Conservation (phyloP, 108 stramenopile genomes). For the Skeletonema tropicum region DNA sequence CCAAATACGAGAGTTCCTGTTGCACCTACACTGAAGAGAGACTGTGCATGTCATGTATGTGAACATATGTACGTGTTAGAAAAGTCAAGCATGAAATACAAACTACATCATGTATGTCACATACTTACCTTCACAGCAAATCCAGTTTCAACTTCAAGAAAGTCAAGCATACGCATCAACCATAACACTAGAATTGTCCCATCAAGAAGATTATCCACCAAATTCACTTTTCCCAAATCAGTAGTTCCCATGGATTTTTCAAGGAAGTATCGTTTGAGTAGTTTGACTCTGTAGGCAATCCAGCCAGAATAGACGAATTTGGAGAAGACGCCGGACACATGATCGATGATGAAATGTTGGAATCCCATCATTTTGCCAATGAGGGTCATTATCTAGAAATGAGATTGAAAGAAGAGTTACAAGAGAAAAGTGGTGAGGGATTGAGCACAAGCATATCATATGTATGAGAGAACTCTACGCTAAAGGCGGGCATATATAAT, state of each 20-base stretch:
- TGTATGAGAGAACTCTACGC: not conserved
- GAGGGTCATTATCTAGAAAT: not conserved
- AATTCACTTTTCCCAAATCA: constrained; percentile 48
- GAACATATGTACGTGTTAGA: constrained; percentile 33
- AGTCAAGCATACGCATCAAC: constrained; percentile 50
- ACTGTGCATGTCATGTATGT: constrained; percentile 29
- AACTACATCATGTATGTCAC: not conserved
- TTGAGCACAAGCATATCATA: not conserved
- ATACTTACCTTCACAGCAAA: constrained; percentile 46
- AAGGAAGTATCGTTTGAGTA: constrained; percentile 50
- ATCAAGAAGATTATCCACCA: constrained; percentile 64
- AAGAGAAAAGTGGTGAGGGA: not conserved
- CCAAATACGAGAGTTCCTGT: constrained; percentile 52
- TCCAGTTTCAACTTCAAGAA: constrained; percentile 64
- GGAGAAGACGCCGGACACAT: constrained; percentile 38
- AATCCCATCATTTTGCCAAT: constrained; percentile 27
- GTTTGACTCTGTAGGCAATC: constrained; percentile 41
- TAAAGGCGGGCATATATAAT: not conserved
- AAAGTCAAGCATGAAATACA: not conserved
- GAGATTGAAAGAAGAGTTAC: too few species aligned
- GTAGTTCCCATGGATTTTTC: constrained; percentile 27
- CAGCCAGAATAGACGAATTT: constrained; percentile 55
- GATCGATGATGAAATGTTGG: constrained; percentile 22
- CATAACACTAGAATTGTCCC: constrained; percentile 35
- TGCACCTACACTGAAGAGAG: constrained; percentile 43